A percentile compares a stretch with the other conserved stretches of the same genome.
Conservation (phyloP, 345 rosid genomes). For the Dovyalis caffra region DNA sequence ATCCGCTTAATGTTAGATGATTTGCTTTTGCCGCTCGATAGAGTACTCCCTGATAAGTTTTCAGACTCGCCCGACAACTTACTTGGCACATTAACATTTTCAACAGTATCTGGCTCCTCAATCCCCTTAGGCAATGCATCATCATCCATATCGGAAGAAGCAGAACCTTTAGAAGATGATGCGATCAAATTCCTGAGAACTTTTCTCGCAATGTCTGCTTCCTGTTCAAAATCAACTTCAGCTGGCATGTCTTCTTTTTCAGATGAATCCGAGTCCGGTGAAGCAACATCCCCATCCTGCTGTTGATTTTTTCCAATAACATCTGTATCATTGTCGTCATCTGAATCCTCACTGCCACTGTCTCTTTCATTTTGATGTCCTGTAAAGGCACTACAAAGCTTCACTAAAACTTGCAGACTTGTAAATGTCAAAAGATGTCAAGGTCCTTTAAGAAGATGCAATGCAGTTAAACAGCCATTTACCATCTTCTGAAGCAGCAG, state of each 20-base stretch:
- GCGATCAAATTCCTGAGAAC: conserved; percentile 62
- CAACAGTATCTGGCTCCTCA: conserved; percentile 29
- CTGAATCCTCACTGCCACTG: conserved; percentile 56
- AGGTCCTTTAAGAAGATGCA: background rate
- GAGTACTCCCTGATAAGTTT: conserved; percentile 25
- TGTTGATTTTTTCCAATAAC: conserved; percentile 14
- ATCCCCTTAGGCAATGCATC: conserved; percentile 17
- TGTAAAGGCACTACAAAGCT: conserved; percentile 29
- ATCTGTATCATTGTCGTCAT: conserved; percentile 20
- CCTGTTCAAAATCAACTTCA: conserved; percentile 65
- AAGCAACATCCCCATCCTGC: conserved; percentile 27
- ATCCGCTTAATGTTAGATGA: conserved; percentile 30
- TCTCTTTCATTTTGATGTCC: conserved; percentile 46
- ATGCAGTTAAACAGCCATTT: conserved; percentile 20
- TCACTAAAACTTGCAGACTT: conserved; percentile 8
- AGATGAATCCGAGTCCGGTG: conserved; percentile 27
- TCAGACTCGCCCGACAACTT: conserved; percentile 34
- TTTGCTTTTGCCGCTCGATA: conserved; percentile 40
- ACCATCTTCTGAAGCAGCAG: conserved; percentile 59
- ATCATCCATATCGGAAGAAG: conserved; percentile 38
- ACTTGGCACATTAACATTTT: conserved; percentile 22
- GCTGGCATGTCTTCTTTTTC: conserved; percentile 34
- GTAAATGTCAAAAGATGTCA: background rate
- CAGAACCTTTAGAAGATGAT: conserved; percentile 42
- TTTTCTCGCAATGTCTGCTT: conserved; percentile 71